Evolutionary conservation across 2,329 filamentous ascomycete genomes (phyloP).

Genomic region (Blumeria graminis): DNA sequence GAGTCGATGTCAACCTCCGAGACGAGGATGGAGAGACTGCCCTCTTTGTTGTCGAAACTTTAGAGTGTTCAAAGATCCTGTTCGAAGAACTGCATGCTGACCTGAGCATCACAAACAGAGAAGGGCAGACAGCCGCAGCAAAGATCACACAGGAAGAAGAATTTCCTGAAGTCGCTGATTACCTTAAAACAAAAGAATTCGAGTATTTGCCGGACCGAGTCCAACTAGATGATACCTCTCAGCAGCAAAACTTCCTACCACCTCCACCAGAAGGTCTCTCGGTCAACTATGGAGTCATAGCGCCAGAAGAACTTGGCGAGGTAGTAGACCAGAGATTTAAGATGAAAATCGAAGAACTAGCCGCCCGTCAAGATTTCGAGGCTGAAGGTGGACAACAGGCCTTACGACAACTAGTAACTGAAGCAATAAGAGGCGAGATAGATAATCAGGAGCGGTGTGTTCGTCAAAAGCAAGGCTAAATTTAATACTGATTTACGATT

Average conservation of each 20-base stretch:
- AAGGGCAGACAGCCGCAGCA: constrained; percentile 59
- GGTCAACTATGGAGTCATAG: constrained; percentile 55
- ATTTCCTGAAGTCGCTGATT: constrained; percentile 49
- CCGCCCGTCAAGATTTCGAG: constrained; percentile 61
- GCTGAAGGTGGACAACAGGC: constrained; percentile 57
- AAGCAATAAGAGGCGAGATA: constrained; percentile 44
- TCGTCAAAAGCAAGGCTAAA: constrained; percentile 32
- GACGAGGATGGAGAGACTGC: constrained; percentile 89
- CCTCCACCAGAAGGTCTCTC: constrained; percentile 52
- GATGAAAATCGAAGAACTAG: constrained; percentile 69
- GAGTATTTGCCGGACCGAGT: constrained; percentile 12
- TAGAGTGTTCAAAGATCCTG: constrained; percentile 52
- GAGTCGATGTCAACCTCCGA: constrained; percentile 54
- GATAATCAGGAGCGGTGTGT: constrained; percentile 36
- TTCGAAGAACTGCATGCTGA: constrained; percentile 65
- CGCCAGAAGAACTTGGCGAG: constrained; percentile 33
- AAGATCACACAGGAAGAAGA: constrained; percentile 61
- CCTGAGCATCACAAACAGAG: constrained; percentile 36
- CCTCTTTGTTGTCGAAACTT: constrained; percentile 74
- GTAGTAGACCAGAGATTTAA: constrained; percentile 64
- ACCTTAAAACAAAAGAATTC: constrained; percentile 25
- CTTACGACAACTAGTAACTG: constrained; percentile 53
- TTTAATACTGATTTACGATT: constrained; percentile 28
- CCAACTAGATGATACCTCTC: constrained; percentile 7
- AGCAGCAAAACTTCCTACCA: constrained; percentile 18